Evolutionary conservation across 495 filamentous ascomycete genomes (phyloP).

Genomic region (Aspergillus diversus): DNA sequence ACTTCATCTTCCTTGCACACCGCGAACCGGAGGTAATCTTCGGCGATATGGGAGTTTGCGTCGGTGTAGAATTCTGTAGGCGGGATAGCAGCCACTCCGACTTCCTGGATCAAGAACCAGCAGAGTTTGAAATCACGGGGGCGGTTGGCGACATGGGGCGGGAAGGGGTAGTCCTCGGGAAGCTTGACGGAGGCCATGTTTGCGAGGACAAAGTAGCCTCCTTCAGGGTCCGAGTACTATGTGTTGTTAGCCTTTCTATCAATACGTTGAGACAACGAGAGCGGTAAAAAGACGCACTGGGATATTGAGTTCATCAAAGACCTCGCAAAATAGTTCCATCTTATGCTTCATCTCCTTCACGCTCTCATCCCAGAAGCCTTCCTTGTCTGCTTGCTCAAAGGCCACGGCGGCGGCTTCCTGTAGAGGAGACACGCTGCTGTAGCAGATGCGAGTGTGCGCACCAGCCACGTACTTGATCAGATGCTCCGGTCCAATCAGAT

Average conservation of each 20-base stretch:
- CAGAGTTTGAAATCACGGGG: slow-evolving; percentile 90
- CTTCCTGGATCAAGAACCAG: slow-evolving; percentile 96
- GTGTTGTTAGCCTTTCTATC: no score
- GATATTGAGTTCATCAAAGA: slow-evolving; percentile 87
- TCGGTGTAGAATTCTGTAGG: slow-evolving; percentile 96
- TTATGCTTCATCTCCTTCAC: slow-evolving; percentile 87
- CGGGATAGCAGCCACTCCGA: slow-evolving; percentile 94
- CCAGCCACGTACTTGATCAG: slow-evolving; percentile 91
- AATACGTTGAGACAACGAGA: background rate
- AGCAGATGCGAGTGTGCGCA: slow-evolving; percentile 96
- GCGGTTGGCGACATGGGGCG: slow-evolving; percentile 79
- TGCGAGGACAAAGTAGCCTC: slow-evolving; percentile 94
- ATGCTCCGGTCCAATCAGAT: slow-evolving; percentile 85
- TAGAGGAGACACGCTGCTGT: slow-evolving; percentile 86
- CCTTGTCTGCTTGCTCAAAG: slow-evolving; percentile 83
- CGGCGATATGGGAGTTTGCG: slow-evolving; percentile 77
- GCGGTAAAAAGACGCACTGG: slow-evolving; percentile 51
- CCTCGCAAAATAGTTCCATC: slow-evolving; percentile 79
- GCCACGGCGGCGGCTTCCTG: slow-evolving; percentile 97
- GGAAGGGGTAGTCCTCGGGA: slow-evolving; percentile 82
- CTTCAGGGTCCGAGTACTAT: slow-evolving; percentile 85
- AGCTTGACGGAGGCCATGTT: slow-evolving; percentile 86
- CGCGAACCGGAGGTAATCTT: slow-evolving; percentile 93
- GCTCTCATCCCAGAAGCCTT: slow-evolving; percentile 87
- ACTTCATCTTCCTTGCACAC: slow-evolving; percentile 96